These are phyloP conservation scores for Rhizopogon roseolus DNA, from an alignment of 768 basidiomycete genomes.

Conservation along the genomic window DNA sequence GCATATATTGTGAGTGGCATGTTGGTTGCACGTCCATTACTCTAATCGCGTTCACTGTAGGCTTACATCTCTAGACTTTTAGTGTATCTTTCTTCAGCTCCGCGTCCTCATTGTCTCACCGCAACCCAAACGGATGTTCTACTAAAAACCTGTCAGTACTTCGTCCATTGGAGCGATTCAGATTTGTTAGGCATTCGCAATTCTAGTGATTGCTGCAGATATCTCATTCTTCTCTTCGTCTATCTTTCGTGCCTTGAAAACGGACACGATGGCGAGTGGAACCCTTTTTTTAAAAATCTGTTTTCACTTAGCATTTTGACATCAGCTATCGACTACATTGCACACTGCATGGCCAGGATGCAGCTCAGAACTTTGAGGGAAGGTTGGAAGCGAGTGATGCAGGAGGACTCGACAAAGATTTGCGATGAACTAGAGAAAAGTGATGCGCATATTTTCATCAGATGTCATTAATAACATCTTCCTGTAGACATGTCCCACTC, in stretches of 20 bases:
- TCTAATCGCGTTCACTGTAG: constrained; percentile 1
- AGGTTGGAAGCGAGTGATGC: background rate
- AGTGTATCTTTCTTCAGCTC: constrained; percentile 10
- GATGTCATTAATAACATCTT: background rate
- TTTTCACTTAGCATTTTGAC: background rate
- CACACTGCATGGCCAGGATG: background rate
- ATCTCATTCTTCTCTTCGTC: constrained; percentile 22
- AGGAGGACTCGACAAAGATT: background rate
- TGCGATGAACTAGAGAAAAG: background rate
- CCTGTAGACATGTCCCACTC: background rate
- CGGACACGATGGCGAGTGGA: constrained; percentile 12
- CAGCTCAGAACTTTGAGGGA: background rate
- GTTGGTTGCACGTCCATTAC: too few species aligned
- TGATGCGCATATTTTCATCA: background rate
- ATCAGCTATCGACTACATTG: background rate
- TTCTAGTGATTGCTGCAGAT: constrained; percentile 25
- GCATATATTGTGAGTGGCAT: background rate
- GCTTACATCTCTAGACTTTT: constrained; percentile 19
- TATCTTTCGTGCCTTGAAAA: constrained; percentile 16
- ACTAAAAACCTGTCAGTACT: constrained; percentile 11
- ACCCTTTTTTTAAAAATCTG: background rate
- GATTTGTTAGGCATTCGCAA: constrained; percentile 20
- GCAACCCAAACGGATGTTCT: constrained; percentile 14
- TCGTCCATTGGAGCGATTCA: constrained; percentile 18
- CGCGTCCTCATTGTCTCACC: constrained; percentile 12